Conservation (phyloP, 1,284 basidiomycete genomes). For the Rhodotorula sp. region DNA sequence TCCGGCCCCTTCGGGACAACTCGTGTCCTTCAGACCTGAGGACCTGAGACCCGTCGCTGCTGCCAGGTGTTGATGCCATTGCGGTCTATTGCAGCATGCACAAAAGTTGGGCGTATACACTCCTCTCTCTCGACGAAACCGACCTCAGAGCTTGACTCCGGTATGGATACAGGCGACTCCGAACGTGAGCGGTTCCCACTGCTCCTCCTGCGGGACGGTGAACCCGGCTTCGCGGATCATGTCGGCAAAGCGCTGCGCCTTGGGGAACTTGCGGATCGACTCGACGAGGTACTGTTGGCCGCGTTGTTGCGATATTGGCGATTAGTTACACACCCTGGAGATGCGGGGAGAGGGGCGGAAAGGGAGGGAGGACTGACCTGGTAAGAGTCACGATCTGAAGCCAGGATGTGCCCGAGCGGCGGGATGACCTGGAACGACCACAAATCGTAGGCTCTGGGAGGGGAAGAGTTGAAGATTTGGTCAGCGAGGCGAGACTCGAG, state of each 20-base stretch:
- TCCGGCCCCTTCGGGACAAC: no score
- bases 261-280: slow-evolving; percentile 92
- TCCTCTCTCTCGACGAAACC: background rate
- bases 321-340: no score
- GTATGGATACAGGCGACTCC: slow-evolving; percentile 47
- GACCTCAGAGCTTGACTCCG: slow-evolving; percentile 43
- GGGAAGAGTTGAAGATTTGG: background rate
- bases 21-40: no score
- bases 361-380: slow-evolving; percentile 61
- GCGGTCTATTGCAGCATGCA: no score
- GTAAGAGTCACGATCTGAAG: slow-evolving; percentile 91
- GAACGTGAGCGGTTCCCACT: slow-evolving; percentile 46
- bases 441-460: slow-evolving; percentile 77
- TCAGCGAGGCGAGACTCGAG: no score
- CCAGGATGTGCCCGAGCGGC: slow-evolving; percentile 89
- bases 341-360: slow-evolving; percentile 47
- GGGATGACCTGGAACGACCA: slow-evolving; percentile 98
- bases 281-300: slow-evolving; percentile 76
- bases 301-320: no score
- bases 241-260: slow-evolving; percentile 82
- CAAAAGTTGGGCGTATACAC: background rate
- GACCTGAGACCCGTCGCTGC: no score
- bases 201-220: slow-evolving; percentile 42
- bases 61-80: no score
- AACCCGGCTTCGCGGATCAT: slow-evolving; percentile 61